Evolutionary conservation across 495 filamentous ascomycete species (phyloP), one percentile per base, ranked within the genome.

Genomic region (Penicillium argentinense): DNA sequence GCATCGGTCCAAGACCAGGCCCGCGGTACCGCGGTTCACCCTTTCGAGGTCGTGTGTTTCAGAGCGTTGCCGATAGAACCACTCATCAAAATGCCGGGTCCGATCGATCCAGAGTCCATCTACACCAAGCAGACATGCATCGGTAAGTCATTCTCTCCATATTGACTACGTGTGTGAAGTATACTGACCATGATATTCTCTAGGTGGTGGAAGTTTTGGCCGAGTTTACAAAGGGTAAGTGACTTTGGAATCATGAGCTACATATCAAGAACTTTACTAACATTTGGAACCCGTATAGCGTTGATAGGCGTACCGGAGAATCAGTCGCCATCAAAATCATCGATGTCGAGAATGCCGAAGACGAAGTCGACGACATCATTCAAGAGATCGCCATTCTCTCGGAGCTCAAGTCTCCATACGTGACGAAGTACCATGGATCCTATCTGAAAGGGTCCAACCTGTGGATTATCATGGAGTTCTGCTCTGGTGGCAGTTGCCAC

Each of bases 341-440:
- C 63, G 93, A 99, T 58, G 91, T 99, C 52, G 93, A 99, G 67
- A 93, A 89, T 64, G 93, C 91, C 59, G 93, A 97, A 68, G 93
- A 99, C 59, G 93, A 99, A 64, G 93, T 99, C 37, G 89, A 95
- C 66, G 93, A 99, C 67, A 97, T 99, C 59, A 96, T 97, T 58
- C 89, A 96, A 58, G 93, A 99, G 66, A 97, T 99, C 54, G 85
- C 89, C 24, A 96, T 99, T 53, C 75, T 99, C 38, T 95, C 92
- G 9, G 93, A 92, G 68, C 83, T 97, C 39, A 86, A 90, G 60
- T 96, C 91, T 19, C 88, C 88, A 7, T 92, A 92, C 61, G 93
- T 99, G 45, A 99, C 93, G 11, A 88, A 93, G 64, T 99, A 99
- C 69, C 86, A 93, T 70, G 91, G 92, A 25, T 97, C 91, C 26